phyloP scores from a whole-genome alignment of 495 filamentous ascomycete genomes.

The Chaetomium tenue region DNA sequence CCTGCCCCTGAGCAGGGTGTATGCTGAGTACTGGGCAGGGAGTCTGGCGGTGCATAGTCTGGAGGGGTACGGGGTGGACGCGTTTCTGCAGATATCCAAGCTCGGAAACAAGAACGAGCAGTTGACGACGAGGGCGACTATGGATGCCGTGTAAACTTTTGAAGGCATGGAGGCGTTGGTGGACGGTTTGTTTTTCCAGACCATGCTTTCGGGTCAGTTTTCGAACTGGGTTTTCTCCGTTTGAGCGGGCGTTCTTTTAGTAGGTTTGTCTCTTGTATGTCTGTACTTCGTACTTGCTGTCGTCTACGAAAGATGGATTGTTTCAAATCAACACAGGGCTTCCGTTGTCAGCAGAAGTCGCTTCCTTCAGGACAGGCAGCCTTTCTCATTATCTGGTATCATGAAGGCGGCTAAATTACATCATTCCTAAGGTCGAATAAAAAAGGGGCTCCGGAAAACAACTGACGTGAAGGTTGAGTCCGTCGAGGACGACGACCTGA shows the following conservation, averaged over 20 bases:
- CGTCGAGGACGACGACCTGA: conserved; percentile 3
- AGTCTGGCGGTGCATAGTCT: conserved; percentile 88
- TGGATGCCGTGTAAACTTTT: conserved; percentile 70
- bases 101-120: conserved; percentile 99
- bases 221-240: background rate
- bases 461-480: conserved; percentile 9
- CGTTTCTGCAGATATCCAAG: conserved; percentile 94
- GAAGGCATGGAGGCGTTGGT: background rate
- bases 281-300: background rate
- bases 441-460: conserved; percentile 27
- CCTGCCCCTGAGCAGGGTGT: conserved; percentile 87
- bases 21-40: conserved; percentile 98
- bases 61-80: conserved; percentile 97
- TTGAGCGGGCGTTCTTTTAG: background rate
- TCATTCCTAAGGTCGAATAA: conserved; percentile 41
- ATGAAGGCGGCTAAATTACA: conserved; percentile 48
- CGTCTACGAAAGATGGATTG: background rate
- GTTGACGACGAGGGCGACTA: conserved; percentile 78
- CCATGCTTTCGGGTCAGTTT: too few relatives aligned
- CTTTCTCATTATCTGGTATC: conserved; percentile 49
- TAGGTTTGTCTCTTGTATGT: background rate
- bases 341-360: background rate
- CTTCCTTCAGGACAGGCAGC: conserved; percentile 28
- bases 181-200: background rate
- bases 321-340: conserved; percentile 2